Base-by-base conservation (phyloP, 2,329 filamentous ascomycete genomes). In the Aspergillus flavus region DNA sequence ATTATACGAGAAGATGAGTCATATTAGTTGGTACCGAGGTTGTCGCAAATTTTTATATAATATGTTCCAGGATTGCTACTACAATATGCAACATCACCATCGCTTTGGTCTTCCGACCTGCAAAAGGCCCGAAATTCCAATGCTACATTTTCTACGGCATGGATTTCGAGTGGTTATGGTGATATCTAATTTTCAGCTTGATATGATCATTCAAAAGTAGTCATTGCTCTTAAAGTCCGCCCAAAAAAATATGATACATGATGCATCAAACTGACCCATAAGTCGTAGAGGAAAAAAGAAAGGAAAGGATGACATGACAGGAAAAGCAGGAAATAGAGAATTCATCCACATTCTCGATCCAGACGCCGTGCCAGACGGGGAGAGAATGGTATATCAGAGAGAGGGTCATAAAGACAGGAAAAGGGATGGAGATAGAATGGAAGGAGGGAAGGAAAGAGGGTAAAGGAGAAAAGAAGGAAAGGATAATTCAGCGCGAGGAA, bases 201-300 rank as follows among this genome's bases (percentile, higher is more conserved):
- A 16, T 46, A 34, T 57, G 43, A 57, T 53, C 43, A 26, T 19
- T 45, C n/a, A 16, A 34, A 32, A 32, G 34, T 54, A 36, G 39
- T 61, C 26, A 48, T 56, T 60, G 30, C 50, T 61, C 58, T 61
- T 39, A 36, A 28, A 48, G 34, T 39, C 52, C 43, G 34, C 32
- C 23, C 52, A 39, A 66, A 69, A 39, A 66, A 69, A 70, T 69
- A 70, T 75, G 66, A 67, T 66, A 66, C 68, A 68, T 74, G 61
- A 72, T 58, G 69, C 66, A 73, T 68, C 55, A 63, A 58, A 39
- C 53, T 58, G 60, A 62, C 50, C 28, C 58, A 48, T 55, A 54
- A 66, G 55, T 41, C 66, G 70, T 56, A 67, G 45, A 61, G 65
- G 58, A 32, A 36, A 62, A 62, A 59, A 26, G 62, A 23, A 50